These are phyloP conservation scores for Trichoderma atrobrunneum DNA, from an alignment of 2,329 filamentous ascomycete genomes.

Conservation along the genomic window DNA sequence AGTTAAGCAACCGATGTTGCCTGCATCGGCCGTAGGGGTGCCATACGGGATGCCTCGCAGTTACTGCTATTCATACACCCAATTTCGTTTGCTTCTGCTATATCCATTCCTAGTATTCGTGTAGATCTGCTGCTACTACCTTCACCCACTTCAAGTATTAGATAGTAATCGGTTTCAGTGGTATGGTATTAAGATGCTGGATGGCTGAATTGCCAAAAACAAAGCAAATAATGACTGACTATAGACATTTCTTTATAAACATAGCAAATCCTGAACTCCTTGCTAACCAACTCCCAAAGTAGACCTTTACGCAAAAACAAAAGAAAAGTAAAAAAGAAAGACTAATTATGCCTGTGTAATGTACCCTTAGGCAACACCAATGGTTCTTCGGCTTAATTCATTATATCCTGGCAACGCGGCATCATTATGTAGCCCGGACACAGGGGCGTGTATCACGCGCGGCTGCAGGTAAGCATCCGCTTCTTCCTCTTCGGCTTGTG, in stretches of 20 bases:
- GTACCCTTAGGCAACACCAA: not conserved
- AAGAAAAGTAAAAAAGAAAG: not conserved
- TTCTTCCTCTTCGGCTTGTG: slow-evolving; percentile 41
- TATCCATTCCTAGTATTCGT: not conserved
- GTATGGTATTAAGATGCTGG: not conserved
- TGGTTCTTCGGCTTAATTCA: slow-evolving; percentile 30
- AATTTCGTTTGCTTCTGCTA: not conserved
- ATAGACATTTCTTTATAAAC: not conserved
- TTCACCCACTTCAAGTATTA: not conserved
- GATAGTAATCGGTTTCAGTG: not conserved
- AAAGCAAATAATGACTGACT: not conserved
- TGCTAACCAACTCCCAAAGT: not conserved
- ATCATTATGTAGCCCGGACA: slow-evolving; percentile 32
- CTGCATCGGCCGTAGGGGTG: not conserved
- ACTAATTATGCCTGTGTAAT: not conserved
- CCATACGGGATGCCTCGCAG: not conserved
- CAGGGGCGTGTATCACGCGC: slow-evolving; percentile 37
- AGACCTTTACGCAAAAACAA: not conserved
- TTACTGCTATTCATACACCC: not conserved
- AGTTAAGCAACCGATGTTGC: not conserved
- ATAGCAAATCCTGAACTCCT: not conserved
- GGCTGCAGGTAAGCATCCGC: slow-evolving; percentile 44
- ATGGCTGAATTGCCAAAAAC: not conserved
- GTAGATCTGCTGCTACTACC: not conserved
- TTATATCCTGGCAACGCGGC: slow-evolving; percentile 41